Evolutionary conservation across 208 protist genomes (phyloP).

Genomic region (Angomonas ambiguus): DNA sequence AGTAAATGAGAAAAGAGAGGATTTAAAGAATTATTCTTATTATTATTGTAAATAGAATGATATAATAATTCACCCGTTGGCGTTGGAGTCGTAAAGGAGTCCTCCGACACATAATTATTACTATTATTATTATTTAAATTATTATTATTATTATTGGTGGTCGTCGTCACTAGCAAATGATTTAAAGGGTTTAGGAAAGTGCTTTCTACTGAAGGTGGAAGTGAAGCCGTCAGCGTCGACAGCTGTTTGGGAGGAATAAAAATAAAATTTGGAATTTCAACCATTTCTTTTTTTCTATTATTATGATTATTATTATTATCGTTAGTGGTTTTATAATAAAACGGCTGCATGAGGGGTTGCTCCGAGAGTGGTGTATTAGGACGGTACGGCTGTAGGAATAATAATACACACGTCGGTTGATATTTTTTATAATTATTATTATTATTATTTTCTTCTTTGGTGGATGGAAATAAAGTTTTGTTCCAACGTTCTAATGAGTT

Average conservation of each 20-base stretch:
- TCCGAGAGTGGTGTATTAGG: too few relatives aligned
- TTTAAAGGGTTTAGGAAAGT: not conserved
- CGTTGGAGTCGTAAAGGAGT: not conserved
- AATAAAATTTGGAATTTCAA: constrained; percentile 3
- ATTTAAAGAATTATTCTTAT: too few relatives aligned
- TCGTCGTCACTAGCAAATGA: not conserved
- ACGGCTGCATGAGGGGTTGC: too few relatives aligned
- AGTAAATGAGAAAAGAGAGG: constrained; percentile 47
- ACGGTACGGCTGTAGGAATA: not conserved
- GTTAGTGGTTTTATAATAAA: too few relatives aligned
- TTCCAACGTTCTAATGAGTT: constrained; percentile 38
- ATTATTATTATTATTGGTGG: not conserved
- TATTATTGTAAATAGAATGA: not conserved
- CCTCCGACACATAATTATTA: not conserved
- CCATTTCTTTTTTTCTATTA: not conserved
- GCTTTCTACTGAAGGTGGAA: not conserved
- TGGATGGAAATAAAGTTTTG: constrained; percentile 37
- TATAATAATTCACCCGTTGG: not conserved
- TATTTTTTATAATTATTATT: not conserved
- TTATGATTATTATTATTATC: not conserved
- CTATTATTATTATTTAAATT: not conserved
- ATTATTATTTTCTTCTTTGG: constrained; percentile 2
- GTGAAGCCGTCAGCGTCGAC: too few relatives aligned
- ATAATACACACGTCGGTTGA: not conserved
- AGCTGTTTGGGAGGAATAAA: not conserved